Conservation (phyloP, 2,329 filamentous ascomycete species). For the Botrytis paeoniae region DNA sequence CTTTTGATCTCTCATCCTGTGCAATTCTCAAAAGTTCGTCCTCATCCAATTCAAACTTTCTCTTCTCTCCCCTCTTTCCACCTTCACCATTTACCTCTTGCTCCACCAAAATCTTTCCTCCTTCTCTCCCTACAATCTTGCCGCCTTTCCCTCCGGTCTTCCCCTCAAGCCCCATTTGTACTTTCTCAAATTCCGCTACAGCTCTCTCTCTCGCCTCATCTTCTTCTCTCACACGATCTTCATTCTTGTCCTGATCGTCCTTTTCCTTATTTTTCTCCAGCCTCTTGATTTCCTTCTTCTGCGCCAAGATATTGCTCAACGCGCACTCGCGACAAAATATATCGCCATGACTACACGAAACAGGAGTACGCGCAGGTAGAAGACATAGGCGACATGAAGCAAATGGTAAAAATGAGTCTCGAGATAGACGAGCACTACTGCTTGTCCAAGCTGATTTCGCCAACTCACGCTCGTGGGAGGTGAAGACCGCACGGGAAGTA, state of each 20-base stretch:
- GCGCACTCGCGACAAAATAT: slow-evolving; percentile 96
- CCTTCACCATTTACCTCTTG: slow-evolving; percentile 35
- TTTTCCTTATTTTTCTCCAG: slow-evolving; percentile 64
- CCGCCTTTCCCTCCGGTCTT: slow-evolving; percentile 38
- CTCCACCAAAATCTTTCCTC: slow-evolving; percentile 45
- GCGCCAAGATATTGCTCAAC: slow-evolving; percentile 82
- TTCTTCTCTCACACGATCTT: slow-evolving; percentile 58
- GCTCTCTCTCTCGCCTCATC: slow-evolving; percentile 69
- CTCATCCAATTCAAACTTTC: slow-evolving; percentile 78
- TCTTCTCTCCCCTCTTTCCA: slow-evolving; percentile 51
- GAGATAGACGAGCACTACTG: slow-evolving; percentile 76
- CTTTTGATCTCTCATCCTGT: slow-evolving; percentile 65
- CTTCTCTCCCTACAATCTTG: slow-evolving; percentile 42
- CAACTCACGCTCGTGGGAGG: slow-evolving; percentile 80
- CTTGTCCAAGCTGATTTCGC: slow-evolving; percentile 80
- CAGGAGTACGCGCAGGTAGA: slow-evolving; percentile 73
- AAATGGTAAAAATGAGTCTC: slow-evolving; percentile 91
- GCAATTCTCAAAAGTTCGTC: slow-evolving; percentile 71
- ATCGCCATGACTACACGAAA: slow-evolving; percentile 80
- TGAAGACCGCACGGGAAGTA: slow-evolving; percentile 90
- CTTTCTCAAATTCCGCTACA: slow-evolving; percentile 77
- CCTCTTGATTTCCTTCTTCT: slow-evolving; percentile 88
- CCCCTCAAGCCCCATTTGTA: slow-evolving; percentile 65
- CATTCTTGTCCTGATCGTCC: slow-evolving; percentile 59
- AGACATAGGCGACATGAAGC: slow-evolving; percentile 87